Conservation (phyloP, 768 basidiomycete species). For the Phanerodontia chrysosporium region DNA sequence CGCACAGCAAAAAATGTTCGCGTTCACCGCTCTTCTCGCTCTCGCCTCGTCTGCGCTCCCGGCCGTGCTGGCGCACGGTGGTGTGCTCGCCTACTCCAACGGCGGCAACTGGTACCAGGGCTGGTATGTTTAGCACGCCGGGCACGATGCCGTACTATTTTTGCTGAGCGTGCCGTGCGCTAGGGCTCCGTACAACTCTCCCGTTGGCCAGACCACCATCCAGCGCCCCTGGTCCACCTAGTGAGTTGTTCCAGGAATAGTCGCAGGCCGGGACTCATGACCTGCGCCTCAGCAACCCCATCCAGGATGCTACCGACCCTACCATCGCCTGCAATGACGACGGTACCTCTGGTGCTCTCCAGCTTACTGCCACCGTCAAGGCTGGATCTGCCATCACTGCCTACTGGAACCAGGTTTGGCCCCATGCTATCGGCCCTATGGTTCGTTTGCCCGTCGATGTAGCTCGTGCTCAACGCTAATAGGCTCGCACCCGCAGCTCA, state of each 20-base stretch:
- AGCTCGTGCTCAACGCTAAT: background rate
- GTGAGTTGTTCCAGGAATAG: background rate
- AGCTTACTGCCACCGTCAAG: constrained; percentile 34
- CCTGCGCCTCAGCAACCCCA: constrained; percentile 24
- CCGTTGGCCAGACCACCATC: constrained; percentile 36
- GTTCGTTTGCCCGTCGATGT: background rate
- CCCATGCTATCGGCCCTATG: constrained; percentile 14
- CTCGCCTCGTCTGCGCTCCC: constrained; percentile 16
- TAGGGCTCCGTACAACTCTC: constrained; percentile 32
- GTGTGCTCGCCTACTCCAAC: constrained; percentile 34
- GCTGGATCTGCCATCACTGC: constrained; percentile 35
- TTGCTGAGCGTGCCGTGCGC: background rate
- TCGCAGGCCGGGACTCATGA: background rate
- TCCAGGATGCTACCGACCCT: constrained; percentile 32
- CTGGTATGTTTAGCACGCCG: constrained; percentile 18
- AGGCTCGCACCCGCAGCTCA: constrained; percentile 7
- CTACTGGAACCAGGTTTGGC: constrained; percentile 31
- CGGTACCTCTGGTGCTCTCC: constrained; percentile 29
- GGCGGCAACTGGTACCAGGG: constrained; percentile 28
- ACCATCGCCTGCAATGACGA: constrained; percentile 34
- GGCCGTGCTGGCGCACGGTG: constrained; percentile 32
- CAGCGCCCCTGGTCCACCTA: constrained; percentile 38
- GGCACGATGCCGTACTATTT: background rate
- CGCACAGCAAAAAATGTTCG: constrained; percentile 21
- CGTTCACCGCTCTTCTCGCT: constrained; percentile 21